A percentile compares a stretch with the other conserved stretches of the same genome.
These are phyloP conservation scores for Nicotiana obtusifolia DNA, from an alignment of 257 asterid genomes.

Conservation along the genomic window DNA sequence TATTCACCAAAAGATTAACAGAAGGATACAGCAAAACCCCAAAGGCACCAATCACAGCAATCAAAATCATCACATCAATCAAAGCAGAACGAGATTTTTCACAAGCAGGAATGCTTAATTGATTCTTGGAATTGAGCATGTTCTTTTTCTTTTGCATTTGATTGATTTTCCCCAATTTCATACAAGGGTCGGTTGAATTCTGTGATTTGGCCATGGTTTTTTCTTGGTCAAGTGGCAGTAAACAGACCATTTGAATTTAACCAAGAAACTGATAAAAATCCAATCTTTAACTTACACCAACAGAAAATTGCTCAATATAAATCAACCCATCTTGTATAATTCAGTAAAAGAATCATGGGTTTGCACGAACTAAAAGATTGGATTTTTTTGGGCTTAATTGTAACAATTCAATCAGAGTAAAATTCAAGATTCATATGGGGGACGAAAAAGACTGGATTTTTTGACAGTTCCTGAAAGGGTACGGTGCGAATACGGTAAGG, in stretches of 20 bases:
- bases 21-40: conserved; percentile 68
- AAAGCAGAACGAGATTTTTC: conserved; percentile 66
- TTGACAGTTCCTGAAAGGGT: background rate
- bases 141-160: conserved; percentile 38
- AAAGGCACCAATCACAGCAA: conserved; percentile 66
- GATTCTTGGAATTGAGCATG: conserved; percentile 23
- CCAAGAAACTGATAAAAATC: conserved; percentile 20
- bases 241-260: conserved; percentile 72
- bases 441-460: conserved; percentile 25
- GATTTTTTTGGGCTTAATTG: conserved; percentile 21
- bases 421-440: conserved; percentile 14
- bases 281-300: conserved; percentile 28
- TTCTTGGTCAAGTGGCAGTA: conserved; percentile 52
- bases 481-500: conserved; percentile 28
- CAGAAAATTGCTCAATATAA: conserved; percentile 10
- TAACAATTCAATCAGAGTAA: background rate
- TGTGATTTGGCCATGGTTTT: conserved; percentile 61
- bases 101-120: conserved; percentile 56
- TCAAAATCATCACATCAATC: conserved; percentile 64
- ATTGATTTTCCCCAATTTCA: conserved; percentile 57
- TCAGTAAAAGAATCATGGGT: conserved; percentile 15
- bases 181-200: conserved; percentile 40
- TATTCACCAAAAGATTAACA: conserved; percentile 30
- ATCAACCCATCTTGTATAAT: conserved; percentile 23
- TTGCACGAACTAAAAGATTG: conserved; percentile 25